A percentile compares a stretch with the other conserved stretches of the same genome.
Evolutionary conservation across 179 eudicot genomes (phyloP).

Genomic region (Vitellaria paradoxa): DNA sequence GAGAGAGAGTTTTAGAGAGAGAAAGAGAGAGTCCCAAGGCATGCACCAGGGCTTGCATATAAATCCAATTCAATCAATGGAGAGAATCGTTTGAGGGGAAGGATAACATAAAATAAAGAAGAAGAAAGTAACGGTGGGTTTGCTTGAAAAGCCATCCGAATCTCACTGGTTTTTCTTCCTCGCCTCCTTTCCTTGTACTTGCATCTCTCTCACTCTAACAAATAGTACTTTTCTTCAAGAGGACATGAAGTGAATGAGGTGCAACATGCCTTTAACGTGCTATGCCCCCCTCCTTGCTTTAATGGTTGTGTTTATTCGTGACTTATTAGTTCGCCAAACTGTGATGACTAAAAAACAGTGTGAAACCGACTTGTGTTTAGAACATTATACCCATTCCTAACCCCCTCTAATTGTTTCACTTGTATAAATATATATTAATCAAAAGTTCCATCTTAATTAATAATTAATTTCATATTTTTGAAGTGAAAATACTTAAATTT

Average conservation of each 20-base stretch:
- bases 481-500: too few species aligned
- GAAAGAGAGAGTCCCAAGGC: not conserved
- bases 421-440: too few species aligned
- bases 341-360: not conserved
- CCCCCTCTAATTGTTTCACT: not conserved
- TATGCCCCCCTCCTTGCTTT: constrained; percentile 10
- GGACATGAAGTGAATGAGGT: constrained; percentile 24
- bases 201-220: not conserved
- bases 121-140: constrained; percentile 20
- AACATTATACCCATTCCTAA: not conserved
- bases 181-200: constrained; percentile 13
- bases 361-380: not conserved
- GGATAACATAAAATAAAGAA: not conserved
- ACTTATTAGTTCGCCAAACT: constrained; percentile 19
- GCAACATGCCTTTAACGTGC: constrained; percentile 30
- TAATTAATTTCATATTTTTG: too few species aligned
- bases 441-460: too few species aligned
- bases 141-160: constrained; percentile 51
- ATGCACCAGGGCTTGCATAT: not conserved
- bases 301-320: constrained; percentile 19
- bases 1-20: not conserved
- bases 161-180: constrained; percentile 26
- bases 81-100: not conserved
- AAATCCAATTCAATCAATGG: not conserved
- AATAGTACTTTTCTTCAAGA: constrained; percentile 17